A percentile compares a stretch with the other conserved stretches of the same genome.
Evolutionary conservation across 2,329 filamentous ascomycete species (phyloP).

Genomic region (Teratosphaeria epicoccoides): DNA sequence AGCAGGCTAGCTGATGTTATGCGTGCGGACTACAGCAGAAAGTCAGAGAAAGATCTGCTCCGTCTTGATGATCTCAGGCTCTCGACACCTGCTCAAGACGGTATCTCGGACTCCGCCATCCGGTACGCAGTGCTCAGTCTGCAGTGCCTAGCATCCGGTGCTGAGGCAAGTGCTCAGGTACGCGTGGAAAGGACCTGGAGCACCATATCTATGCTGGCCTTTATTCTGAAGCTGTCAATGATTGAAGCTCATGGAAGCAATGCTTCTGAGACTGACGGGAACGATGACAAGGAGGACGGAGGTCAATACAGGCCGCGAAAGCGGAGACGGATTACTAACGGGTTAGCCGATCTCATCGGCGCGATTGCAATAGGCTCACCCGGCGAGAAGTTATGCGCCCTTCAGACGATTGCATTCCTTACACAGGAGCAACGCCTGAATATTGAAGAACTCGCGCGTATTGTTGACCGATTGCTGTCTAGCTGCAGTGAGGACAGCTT

Average conservation of each 20-base stretch:
- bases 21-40: conserved; percentile 66
- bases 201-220: conserved; percentile 30
- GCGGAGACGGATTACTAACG: conserved; percentile 27
- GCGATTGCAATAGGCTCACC: conserved; percentile 28
- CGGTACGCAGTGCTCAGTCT: conserved; percentile 10
- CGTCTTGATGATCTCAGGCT: conserved; percentile 63
- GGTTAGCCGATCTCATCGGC: conserved; percentile 31
- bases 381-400: conserved; percentile 34
- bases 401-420: conserved; percentile 46
- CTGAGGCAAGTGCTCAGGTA: conserved; percentile 10
- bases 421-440: conserved; percentile 27
- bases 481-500: conserved; percentile 53
- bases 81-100: conserved; percentile 16
- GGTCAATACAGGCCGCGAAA: conserved; percentile 20
- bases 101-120: background rate
- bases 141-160: conserved; percentile 22
- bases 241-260: background rate
- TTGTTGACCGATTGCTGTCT: conserved; percentile 8
- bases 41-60: conserved; percentile 60
- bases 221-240: conserved; percentile 17
- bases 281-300: conserved; percentile 7
- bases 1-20: conserved; percentile 60
- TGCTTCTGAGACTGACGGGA: background rate
- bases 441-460: conserved; percentile 6
- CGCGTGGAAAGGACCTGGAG: conserved; percentile 20